phyloP scores from a whole-genome alignment of 2,329 filamentous ascomycete species.

The Xylaria sp. region DNA sequence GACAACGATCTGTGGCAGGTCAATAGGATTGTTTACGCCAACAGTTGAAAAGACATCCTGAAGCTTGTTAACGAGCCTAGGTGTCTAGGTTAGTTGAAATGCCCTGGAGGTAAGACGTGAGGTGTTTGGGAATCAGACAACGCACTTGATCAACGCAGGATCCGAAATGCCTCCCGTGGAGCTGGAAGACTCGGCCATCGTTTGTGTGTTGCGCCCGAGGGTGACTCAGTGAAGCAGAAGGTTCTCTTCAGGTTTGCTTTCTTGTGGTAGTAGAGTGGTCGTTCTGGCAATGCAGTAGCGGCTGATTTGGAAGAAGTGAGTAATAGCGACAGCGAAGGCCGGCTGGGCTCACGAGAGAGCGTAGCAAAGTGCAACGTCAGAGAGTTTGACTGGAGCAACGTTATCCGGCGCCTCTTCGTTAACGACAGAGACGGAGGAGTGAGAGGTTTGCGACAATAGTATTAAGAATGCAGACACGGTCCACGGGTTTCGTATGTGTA shows the following conservation, averaged over 20 bases:
- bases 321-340: background rate
- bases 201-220: constrained; percentile 25
- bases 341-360: constrained; percentile 4
- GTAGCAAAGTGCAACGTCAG: constrained; percentile 16
- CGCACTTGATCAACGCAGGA: constrained; percentile 73
- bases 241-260: background rate
- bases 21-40: constrained; percentile 98
- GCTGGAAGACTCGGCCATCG: constrained; percentile 51
- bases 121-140: constrained; percentile 43
- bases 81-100: constrained; percentile 46
- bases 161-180: constrained; percentile 70
- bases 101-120: constrained; percentile 9
- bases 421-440: constrained; percentile 14
- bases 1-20: constrained; percentile 96
- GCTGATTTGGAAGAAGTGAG: background rate
- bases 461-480: constrained; percentile 35
- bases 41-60: constrained; percentile 99
- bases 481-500: constrained; percentile 28
- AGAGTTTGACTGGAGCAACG: background rate
- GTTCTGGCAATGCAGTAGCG: background rate
- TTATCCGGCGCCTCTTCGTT: background rate
- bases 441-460: constrained; percentile 12
- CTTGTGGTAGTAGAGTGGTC: background rate
- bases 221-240: background rate
- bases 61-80: constrained; percentile 93